Evolutionary conservation across 331 rosid genomes (phyloP).

Genomic region (Quercus phellos): DNA sequence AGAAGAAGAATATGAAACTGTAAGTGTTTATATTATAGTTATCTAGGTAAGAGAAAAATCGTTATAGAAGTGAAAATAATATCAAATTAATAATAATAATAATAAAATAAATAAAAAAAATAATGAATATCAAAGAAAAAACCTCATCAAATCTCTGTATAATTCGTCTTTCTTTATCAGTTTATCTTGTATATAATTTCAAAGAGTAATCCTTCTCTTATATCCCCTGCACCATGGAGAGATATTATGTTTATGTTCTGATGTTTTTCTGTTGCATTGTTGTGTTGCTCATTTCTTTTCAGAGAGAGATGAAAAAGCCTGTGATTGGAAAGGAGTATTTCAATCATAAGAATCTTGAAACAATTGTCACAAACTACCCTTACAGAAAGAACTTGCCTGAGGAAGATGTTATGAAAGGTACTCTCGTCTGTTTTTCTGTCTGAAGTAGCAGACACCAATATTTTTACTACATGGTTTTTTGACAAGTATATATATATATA

Average conservation of each 20-base stretch:
- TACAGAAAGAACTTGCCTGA: conserved; percentile 76
- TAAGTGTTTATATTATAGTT: conserved; percentile 37
- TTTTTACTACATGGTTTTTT: not conserved
- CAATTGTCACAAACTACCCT: conserved; percentile 80
- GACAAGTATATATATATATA: no score
- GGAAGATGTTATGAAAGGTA: conserved; percentile 87
- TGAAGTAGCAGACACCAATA: conserved; percentile 3
- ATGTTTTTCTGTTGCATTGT: conserved; percentile 9
- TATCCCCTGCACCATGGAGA: not conserved
- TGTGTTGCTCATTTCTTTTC: conserved; percentile 38
- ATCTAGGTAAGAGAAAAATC: not conserved
- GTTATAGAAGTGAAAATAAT: not conserved
- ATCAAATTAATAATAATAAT: not conserved
- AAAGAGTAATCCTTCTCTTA: not conserved
- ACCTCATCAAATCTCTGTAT: not conserved
- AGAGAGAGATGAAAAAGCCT: conserved; percentile 95
- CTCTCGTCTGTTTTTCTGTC: conserved; percentile 23
- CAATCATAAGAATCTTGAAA: conserved; percentile 84
- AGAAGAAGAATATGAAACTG: conserved; percentile 94
- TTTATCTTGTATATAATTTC: not conserved
- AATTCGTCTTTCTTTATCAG: not conserved
- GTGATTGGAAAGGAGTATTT: conserved; percentile 90
- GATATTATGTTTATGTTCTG: not conserved
- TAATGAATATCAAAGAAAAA: not conserved
- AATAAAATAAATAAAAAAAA: no score